These are phyloP conservation scores for Epichloe aotearoae DNA, from an alignment of 2,329 filamentous ascomycete species.

Conservation along the genomic window DNA sequence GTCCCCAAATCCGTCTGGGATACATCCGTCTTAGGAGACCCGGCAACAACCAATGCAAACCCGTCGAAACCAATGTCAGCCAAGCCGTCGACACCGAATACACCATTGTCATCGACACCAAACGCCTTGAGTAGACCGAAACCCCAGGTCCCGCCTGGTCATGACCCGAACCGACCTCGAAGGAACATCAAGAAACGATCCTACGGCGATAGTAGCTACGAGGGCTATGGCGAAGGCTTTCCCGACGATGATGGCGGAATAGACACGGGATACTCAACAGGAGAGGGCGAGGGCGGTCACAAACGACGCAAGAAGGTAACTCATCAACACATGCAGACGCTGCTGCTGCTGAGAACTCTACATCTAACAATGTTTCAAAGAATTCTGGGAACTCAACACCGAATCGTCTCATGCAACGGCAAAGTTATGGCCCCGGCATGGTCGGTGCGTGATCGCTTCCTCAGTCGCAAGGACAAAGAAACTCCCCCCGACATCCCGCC, in stretches of 20 bases:
- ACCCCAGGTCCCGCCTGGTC: constrained; percentile 22
- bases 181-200: constrained; percentile 59
- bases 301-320: constrained; percentile 55
- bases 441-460: constrained; percentile 34
- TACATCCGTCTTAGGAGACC: constrained; percentile 42
- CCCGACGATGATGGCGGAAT: constrained; percentile 50
- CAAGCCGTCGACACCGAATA: constrained; percentile 39
- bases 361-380: constrained; percentile 23
- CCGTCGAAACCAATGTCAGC: constrained; percentile 28
- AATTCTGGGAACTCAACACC: constrained; percentile 30
- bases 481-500: not conserved
- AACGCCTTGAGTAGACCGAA: constrained; percentile 24
- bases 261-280: constrained; percentile 55
- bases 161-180: constrained; percentile 44
- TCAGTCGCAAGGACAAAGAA: not conserved
- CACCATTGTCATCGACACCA: constrained; percentile 28
- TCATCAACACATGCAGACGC: constrained; percentile 1
- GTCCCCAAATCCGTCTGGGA: constrained; percentile 45
- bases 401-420: constrained; percentile 32
- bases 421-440: constrained; percentile 45
- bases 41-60: constrained; percentile 29
- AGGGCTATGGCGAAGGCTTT: constrained; percentile 61
- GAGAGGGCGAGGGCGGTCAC: constrained; percentile 52
- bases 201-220: constrained; percentile 62
- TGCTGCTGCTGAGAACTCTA: constrained; percentile 1